phyloP scores from a whole-genome alignment of 352 stramenopile species.

The Phytophthora hybrid region DNA sequence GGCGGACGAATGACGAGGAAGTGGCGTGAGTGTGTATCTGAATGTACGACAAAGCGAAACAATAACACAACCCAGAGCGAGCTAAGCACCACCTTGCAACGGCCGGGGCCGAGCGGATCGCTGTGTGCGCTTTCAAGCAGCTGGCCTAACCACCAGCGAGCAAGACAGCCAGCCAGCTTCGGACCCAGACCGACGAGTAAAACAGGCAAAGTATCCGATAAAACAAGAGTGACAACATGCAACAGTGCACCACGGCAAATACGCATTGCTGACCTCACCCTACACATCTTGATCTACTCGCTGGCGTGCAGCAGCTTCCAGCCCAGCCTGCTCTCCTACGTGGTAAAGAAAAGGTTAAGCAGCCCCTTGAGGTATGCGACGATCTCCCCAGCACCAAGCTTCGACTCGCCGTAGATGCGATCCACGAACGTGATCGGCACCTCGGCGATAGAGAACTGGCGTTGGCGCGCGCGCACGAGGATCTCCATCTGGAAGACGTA shows the following conservation, averaged over 20 bases:
- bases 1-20: slow-evolving; percentile 22
- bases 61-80: slow-evolving; percentile 18
- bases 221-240: slow-evolving; percentile 37
- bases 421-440: slow-evolving; percentile 99
- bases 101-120: slow-evolving; percentile 1
- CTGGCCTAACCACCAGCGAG: slow-evolving; percentile 19
- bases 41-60: slow-evolving; percentile 35
- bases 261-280: slow-evolving; percentile 21
- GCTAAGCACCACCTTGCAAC: slow-evolving; percentile 17
- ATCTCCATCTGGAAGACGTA: slow-evolving; percentile 99
- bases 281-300: slow-evolving; percentile 26
- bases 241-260: slow-evolving; percentile 32
- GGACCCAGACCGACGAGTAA: slow-evolving; percentile 21
- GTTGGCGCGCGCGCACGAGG: slow-evolving; percentile 94
- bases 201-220: slow-evolving; percentile 37
- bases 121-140: not conserved
- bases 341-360: slow-evolving; percentile 96
- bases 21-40: slow-evolving; percentile 19
- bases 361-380: slow-evolving; percentile 97
- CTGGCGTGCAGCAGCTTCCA: slow-evolving; percentile 4
- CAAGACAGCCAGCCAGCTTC: slow-evolving; percentile 17
- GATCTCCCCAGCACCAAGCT: slow-evolving; percentile 98
- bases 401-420: slow-evolving; percentile 98
- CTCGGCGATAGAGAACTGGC: slow-evolving; percentile 94
- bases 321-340: slow-evolving; percentile 49